Base-by-base conservation (phyloP, 2,329 filamentous ascomycete species). In the Trichoderma oligosporum region DNA sequence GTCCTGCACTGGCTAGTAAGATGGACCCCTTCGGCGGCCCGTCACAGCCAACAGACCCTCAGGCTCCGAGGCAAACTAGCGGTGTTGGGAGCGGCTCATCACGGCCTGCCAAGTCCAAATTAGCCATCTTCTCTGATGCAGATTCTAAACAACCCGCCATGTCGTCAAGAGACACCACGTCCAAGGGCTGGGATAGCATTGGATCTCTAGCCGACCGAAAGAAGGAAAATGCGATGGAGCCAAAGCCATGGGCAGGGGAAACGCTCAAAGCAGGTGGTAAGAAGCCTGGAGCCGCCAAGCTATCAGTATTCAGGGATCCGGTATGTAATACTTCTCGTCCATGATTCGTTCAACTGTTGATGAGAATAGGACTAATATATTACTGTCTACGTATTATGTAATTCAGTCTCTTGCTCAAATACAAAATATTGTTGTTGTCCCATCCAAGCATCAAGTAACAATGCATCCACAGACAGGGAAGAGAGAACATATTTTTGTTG, bases 331-430 rank as follows among this genome's bases (percentile, higher is more conserved):
- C 64, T 70, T 69, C 65, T 63, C 62, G 62, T 65, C 62, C 64
- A 67, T 65, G 70, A 71, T 73, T 70, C 74, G 74, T 70, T 78
- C 81, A 80, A 72, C 80, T 91, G 83, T 94, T 94, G 90, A 94
- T 91, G 80, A 85, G 82, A 80, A 83, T 83, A 97, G 92, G 91
- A 96, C 92, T 97, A 96, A 97, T 93, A 73, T 82, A 83, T 81
- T 68, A 66, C 63, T 66, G 68, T 65, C 68, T 69, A 72, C 64
- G 75, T 70, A 74, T 68, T 71, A 58, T 78, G 64, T 72, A 71
- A 57, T 67, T 69, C 78, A 86, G 83, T 82, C 78, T 73, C 75
- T 79, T 68, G 74, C 79, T 68, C 82, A 82, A 75, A 79, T 85
- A 76, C 77, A 84, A 75, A 82, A 82, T 74, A 82, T 85, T 75